Conservation (phyloP, 176 grass and related monocot species). For the Musa itinerans region DNA sequence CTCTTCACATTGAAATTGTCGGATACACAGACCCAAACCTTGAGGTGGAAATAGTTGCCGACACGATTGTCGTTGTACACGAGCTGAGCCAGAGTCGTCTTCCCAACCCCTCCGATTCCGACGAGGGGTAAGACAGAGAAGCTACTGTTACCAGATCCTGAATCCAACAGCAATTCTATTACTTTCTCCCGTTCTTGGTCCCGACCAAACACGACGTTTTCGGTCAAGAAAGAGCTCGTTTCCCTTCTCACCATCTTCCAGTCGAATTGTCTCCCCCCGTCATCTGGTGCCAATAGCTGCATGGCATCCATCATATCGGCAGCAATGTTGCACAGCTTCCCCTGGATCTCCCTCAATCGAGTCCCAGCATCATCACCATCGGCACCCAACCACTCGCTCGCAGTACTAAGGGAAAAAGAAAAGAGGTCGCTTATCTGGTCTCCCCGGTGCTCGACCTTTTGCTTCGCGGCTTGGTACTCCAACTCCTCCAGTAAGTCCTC, state of each 20-base stretch:
- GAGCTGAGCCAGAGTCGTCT: constrained; percentile 32
- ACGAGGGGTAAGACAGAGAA: constrained; percentile 30
- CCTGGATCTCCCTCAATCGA: too few relatives aligned
- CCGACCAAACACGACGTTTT: too few relatives aligned
- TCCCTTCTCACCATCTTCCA: too few relatives aligned
- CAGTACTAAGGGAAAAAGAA: neutral
- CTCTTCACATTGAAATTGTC: constrained; percentile 14
- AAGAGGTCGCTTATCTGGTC: neutral
- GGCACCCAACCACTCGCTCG: too few relatives aligned
- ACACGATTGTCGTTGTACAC: constrained; percentile 25
- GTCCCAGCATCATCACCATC: too few relatives aligned
- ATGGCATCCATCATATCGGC: too few relatives aligned
- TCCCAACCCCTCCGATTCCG: constrained; percentile 34
- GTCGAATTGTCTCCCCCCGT: too few relatives aligned
- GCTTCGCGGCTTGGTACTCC: neutral
- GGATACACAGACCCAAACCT: constrained; percentile 39
- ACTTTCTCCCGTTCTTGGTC: neutral
- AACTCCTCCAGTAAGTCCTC: neutral
- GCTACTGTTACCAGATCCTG: neutral
- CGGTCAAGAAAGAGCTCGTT: too few relatives aligned
- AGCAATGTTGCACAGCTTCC: too few relatives aligned
- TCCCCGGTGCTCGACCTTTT: neutral
- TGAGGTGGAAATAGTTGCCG: constrained; percentile 3
- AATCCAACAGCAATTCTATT: neutral
- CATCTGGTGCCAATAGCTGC: too few relatives aligned